Evolutionary conservation across 2,329 filamentous ascomycete species (phyloP).

Genomic region (Colletotrichum sp.): DNA sequence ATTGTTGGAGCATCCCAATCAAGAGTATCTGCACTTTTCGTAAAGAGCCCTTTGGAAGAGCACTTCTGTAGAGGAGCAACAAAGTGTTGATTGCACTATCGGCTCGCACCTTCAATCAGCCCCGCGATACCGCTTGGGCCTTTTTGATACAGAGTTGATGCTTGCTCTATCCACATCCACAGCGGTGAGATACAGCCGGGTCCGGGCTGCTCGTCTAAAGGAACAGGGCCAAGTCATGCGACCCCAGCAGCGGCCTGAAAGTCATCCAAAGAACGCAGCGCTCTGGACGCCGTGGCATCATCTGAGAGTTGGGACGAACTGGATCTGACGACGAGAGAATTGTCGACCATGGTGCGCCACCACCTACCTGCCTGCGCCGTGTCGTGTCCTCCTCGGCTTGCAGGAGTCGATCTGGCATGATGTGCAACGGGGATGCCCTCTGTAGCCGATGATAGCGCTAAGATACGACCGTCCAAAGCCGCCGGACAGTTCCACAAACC

Average conservation of each 20-base stretch:
- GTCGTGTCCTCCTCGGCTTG: neutral
- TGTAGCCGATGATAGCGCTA: neutral
- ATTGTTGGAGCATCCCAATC: neutral
- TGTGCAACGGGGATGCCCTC: neutral
- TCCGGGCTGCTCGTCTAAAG: neutral
- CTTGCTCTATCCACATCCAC: neutral
- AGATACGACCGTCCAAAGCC: neutral
- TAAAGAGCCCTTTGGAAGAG: neutral
- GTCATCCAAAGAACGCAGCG: neutral
- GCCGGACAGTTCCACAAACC: neutral
- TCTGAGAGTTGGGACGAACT: slow-evolving; percentile 17
- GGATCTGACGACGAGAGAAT: slow-evolving; percentile 1
- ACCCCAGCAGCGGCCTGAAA: neutral
- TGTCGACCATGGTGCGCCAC: neutral
- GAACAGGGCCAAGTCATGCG: neutral
- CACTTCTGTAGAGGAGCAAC: neutral
- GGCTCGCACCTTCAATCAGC: neutral
- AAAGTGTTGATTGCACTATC: neutral
- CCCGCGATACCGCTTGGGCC: slow-evolving; percentile 1
- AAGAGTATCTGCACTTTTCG: neutral
- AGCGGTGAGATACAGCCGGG: neutral
- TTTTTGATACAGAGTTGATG: neutral
- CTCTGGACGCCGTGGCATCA: neutral
- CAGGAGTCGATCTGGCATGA: slow-evolving; percentile 20
- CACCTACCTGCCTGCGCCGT: neutral